Base-by-base conservation (phyloP, 164 flowering plant genomes). In the Piper longum region DNA sequence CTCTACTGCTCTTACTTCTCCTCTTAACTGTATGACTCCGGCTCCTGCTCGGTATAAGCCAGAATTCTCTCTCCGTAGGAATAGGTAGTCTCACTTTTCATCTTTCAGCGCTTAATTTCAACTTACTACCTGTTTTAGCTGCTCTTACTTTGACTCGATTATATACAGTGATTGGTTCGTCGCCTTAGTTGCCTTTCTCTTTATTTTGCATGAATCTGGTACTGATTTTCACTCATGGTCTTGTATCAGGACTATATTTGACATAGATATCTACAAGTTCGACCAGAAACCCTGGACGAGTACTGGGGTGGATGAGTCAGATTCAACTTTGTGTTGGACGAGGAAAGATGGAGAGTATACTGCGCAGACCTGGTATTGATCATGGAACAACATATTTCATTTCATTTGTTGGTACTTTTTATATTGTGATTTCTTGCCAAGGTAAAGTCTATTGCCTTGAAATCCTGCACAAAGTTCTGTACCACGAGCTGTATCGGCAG, bases 341-440 rank as follows among this genome's bases (percentile, higher is more conserved):
- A 86, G 80, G 81, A 78, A 62, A 79, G 82, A 62, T 83, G 91
- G 91, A 83, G 81, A 66, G 41, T 57, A 3, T 86, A 83, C 71
- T 83, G 85, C 71, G 76, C 54, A 41, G 42, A 65, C 59, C 62
- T 83, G 86, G 91, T 86, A 83, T 65, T 62, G 66, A 55, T 60
- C 55, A 18, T 54, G 62, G 26, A 45, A 7, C 70, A 4, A 63
- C 36, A 26, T 60, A 5, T 52, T 64, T 63, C n/a, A 16, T 57
- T 12, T 48, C 14, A 48, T 9, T 48, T 9, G 52, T 48, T 48
- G 7, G 9, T 48, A 9, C 2, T 48, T 48, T 48, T 83, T 85
- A 88, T 86, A 83, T 65, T 62, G 11, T 4, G 57, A 0, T 62
- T 7, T 40, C 3, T 59, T 52, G 52, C 36, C 16, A 19, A 48